A percentile compares a stretch with the other conserved stretches of the same genome.
phyloP scores from a whole-genome alignment of 345 rosid genomes.

The Eucalyptus tenuipes region DNA sequence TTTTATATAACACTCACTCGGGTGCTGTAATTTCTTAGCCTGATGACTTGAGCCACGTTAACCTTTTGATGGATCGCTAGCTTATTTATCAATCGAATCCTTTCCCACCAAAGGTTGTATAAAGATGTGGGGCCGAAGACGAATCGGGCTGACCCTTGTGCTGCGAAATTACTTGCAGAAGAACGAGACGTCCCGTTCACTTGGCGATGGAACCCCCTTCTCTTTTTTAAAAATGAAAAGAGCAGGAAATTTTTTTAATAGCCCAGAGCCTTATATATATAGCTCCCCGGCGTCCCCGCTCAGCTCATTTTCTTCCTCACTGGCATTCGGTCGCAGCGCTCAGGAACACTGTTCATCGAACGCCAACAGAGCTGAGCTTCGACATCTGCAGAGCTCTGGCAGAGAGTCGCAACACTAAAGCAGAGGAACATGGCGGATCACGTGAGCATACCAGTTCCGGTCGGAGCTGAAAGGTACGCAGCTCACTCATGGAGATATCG shows the following conservation, averaged over 20 bases:
- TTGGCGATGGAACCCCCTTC: not conserved
- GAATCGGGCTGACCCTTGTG: not conserved
- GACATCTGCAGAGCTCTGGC: not conserved
- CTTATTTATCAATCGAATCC: not conserved
- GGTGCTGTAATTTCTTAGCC: not conserved
- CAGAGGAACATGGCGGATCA: not conserved
- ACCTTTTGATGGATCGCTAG: not conserved
- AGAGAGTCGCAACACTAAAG: not conserved
- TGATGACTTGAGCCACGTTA: not conserved
- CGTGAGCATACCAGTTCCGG: not conserved
- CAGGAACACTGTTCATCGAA: not conserved
- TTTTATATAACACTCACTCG: fast-evolving
- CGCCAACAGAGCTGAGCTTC: not conserved
- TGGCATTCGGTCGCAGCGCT: not conserved
- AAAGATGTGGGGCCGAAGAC: not conserved
- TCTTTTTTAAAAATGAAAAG: not conserved
- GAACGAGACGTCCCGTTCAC: not conserved
- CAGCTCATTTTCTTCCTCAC: not conserved
- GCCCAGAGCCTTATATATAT: not conserved
- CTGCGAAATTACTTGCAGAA: not conserved
- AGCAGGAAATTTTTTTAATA: not conserved
- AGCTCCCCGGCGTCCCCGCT: fast-evolving
- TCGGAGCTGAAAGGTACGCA: not conserved
- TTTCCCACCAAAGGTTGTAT: not conserved
- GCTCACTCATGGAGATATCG: not conserved